phyloP scores from a whole-genome alignment of 345 rosid species.

The Dovyalis caffra region DNA sequence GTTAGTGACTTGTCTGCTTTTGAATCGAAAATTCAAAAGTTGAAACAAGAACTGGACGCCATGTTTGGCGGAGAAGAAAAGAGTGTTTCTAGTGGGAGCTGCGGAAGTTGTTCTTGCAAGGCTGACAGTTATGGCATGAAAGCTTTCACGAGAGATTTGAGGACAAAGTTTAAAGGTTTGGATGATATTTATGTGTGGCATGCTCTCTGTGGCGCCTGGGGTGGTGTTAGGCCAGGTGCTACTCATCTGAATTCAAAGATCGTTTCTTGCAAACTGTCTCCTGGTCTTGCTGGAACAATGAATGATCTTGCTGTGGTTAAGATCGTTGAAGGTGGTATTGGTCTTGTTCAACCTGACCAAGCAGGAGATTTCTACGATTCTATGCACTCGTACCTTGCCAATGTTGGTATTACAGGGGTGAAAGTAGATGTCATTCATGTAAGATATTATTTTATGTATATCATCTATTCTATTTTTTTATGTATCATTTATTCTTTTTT shows the following conservation, averaged over 20 bases:
- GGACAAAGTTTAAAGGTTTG: conserved; percentile 53
- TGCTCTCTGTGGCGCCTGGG: conserved; percentile 91
- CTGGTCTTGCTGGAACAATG: conserved; percentile 67
- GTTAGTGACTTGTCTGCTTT: conserved; percentile 30
- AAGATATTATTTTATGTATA: conserved; percentile 22
- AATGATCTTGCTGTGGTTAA: conserved; percentile 73
- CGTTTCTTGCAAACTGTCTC: conserved; percentile 42
- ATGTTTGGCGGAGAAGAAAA: conserved; percentile 39
- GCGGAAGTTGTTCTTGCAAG: conserved; percentile 28
- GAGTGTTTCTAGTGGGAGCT: not conserved
- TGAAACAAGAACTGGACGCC: conserved; percentile 49
- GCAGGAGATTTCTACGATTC: conserved; percentile 66
- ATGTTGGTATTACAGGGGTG: conserved; percentile 66
- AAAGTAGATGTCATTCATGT: conserved; percentile 89
- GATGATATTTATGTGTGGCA: conserved; percentile 86
- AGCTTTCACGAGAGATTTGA: conserved; percentile 67
- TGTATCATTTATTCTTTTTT: not conserved
- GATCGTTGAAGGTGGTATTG: conserved; percentile 69
- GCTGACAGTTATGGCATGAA: conserved; percentile 40
- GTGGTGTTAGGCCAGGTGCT: conserved; percentile 69
- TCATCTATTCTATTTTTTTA: not conserved
- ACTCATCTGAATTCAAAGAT: conserved; percentile 51
- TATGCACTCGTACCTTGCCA: conserved; percentile 78
- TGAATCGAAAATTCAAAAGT: conserved; percentile 39
- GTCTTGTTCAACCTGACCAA: conserved; percentile 69